phyloP scores from a whole-genome alignment of 331 rosid genomes.

The Malus hybrid region DNA sequence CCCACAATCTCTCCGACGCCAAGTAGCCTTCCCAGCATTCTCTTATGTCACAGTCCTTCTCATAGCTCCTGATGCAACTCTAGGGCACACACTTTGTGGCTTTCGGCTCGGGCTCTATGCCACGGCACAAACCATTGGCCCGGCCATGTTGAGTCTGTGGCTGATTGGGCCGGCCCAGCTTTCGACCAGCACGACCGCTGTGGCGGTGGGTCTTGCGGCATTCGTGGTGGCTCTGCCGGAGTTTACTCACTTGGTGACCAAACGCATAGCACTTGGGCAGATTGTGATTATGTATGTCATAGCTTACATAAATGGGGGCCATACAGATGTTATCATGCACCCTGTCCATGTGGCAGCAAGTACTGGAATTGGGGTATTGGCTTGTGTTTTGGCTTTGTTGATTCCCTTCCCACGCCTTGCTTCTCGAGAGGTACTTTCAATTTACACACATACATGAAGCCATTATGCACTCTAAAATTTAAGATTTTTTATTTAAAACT shows the following conservation, averaged over 20 bases:
- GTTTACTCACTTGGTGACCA: slow-evolving; percentile 45
- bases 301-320: slow-evolving; percentile 37
- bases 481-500: not conserved
- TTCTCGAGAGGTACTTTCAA: slow-evolving; percentile 30
- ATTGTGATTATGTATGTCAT: slow-evolving; percentile 51
- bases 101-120: slow-evolving; percentile 54
- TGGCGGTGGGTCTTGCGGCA: slow-evolving; percentile 46
- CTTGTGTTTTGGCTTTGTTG: slow-evolving; percentile 56
- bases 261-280: slow-evolving; percentile 64
- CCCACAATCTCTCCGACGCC: slow-evolving; percentile 35
- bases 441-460: not conserved
- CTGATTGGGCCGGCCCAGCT: slow-evolving; percentile 40
- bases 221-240: slow-evolving; percentile 56
- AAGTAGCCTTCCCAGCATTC: slow-evolving; percentile 62
- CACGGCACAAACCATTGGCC: slow-evolving; percentile 43
- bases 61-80: slow-evolving; percentile 42
- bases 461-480: not conserved
- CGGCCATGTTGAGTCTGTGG: slow-evolving; percentile 52
- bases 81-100: slow-evolving; percentile 58
- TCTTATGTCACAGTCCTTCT: slow-evolving; percentile 63
- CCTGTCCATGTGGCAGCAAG: slow-evolving; percentile 57
- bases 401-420: slow-evolving; percentile 67
- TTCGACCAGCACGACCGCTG: slow-evolving; percentile 23
- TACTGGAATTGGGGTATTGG: slow-evolving; percentile 45
- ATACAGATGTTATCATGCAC: slow-evolving; percentile 49